Conservation (phyloP, 2,329 filamentous ascomycete species). For the Pseudogymnoascus sp. region DNA sequence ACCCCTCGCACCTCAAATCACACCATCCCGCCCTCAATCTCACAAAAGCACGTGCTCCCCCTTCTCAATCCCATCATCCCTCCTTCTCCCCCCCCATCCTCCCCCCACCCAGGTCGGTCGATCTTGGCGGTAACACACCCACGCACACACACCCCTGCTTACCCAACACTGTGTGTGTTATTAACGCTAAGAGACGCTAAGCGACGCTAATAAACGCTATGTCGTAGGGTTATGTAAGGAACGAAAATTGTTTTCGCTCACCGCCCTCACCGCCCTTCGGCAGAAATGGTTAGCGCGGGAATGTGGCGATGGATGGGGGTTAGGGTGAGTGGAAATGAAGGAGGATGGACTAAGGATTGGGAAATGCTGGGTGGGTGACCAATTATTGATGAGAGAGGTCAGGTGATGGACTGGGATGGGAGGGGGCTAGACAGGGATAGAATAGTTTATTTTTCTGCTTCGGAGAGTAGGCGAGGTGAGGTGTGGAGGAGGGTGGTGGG, state of each 20-base stretch:
- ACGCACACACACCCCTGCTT: background rate
- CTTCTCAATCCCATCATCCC: background rate
- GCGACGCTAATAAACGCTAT: background rate
- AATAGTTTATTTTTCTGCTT: background rate
- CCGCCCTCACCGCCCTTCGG: background rate
- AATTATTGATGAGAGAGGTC: background rate
- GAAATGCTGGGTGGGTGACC: background rate
- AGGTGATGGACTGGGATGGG: no score
- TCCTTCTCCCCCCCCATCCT: background rate
- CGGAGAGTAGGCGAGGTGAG: background rate
- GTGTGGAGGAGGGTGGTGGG: background rate
- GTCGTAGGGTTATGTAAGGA: background rate
- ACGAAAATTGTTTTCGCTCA: background rate
- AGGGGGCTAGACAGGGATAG: background rate
- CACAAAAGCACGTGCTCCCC: background rate
- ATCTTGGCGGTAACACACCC: background rate
- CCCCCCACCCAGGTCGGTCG: background rate
- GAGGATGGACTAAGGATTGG: no score
- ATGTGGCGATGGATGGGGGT: no score
- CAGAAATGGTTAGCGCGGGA: background rate
- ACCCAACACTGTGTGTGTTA: no score
- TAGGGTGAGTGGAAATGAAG: no score
- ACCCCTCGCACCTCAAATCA: background rate
- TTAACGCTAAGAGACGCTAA: background rate
- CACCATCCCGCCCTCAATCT: background rate